Conservation (phyloP, 257 asterid species). For the Solanum sejunctum region DNA sequence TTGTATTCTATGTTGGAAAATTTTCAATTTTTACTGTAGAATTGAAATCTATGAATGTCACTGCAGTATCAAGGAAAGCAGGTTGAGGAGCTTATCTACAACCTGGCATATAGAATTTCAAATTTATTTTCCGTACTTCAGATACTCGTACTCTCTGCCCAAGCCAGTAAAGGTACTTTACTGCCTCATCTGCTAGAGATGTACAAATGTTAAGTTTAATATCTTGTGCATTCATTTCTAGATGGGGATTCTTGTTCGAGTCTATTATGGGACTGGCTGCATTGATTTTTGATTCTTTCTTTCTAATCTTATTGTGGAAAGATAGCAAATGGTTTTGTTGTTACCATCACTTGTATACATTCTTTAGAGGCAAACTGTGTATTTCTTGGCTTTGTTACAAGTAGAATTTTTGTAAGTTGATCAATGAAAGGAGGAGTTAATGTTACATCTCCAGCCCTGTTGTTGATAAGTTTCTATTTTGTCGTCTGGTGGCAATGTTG, state of each 20-base stretch:
- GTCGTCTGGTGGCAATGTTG: neutral
- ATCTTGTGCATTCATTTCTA: neutral
- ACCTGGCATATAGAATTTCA: slow-evolving; percentile 22
- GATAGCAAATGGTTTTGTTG: neutral
- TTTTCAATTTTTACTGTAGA: neutral
- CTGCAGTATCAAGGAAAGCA: slow-evolving; percentile 55
- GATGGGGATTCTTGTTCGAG: neutral
- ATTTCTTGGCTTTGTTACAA: neutral
- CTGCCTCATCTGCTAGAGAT: slow-evolving; percentile 1
- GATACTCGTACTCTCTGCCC: slow-evolving; percentile 19
- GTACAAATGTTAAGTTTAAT: neutral
- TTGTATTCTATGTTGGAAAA: neutral
- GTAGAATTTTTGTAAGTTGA: neutral
- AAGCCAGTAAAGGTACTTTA: slow-evolving; percentile 38
- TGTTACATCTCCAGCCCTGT: neutral
- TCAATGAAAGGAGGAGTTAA: neutral
- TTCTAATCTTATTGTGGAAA: neutral
- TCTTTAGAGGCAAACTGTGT: neutral
- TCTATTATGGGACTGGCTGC: neutral
- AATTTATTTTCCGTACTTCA: slow-evolving; percentile 26
- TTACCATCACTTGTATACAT: neutral
- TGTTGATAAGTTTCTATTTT: neutral
- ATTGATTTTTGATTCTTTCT: neutral
- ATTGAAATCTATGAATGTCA: slow-evolving; percentile 23
- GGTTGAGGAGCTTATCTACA: slow-evolving; percentile 39